Evolutionary conservation across 164 flowering plant species (phyloP).

Genomic region (Houttuynia cordata): DNA sequence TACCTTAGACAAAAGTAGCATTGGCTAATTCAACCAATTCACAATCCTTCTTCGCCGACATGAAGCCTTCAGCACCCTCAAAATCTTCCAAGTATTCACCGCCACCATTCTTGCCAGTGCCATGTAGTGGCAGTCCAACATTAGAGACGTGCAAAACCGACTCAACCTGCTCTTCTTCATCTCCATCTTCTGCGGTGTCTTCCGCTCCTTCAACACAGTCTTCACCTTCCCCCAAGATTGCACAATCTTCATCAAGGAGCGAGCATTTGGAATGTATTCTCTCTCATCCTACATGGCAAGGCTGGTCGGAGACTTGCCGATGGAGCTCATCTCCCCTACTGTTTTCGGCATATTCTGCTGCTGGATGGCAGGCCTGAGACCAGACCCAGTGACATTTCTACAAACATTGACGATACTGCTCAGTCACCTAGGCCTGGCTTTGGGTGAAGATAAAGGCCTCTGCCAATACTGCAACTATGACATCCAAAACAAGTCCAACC

Average conservation of each 20-base stretch:
- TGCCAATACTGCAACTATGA: too few relatives aligned
- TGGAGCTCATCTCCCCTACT: conserved; percentile 80
- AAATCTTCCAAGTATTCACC: conserved; percentile 60
- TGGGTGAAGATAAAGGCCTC: too few relatives aligned
- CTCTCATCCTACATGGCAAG: conserved; percentile 77
- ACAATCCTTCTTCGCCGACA: conserved; percentile 18
- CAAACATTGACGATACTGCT: conserved; percentile 39
- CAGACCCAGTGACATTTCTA: conserved; percentile 37
- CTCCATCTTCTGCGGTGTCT: conserved; percentile 82
- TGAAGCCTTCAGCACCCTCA: conserved; percentile 53
- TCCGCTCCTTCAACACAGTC: conserved; percentile 56
- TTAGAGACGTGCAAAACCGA: conserved; percentile 55
- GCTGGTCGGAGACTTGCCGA: conserved; percentile 56
- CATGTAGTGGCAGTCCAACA: conserved; percentile 87
- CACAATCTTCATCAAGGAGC: conserved; percentile 56
- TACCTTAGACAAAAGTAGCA: too few relatives aligned
- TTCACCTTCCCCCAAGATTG: conserved; percentile 94
- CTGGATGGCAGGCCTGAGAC: conserved; percentile 69
- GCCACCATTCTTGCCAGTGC: conserved; percentile 50
- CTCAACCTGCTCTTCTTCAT: conserved; percentile 77
- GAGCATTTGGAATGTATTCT: conserved; percentile 74
- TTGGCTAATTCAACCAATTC: too few relatives aligned
- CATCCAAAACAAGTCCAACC: too few relatives aligned
- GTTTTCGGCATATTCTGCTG: conserved; percentile 37
- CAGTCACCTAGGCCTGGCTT: conserved; percentile 55